Conservation (phyloP, 805 yeast genomes). For the Yarrowia alimentaria region DNA sequence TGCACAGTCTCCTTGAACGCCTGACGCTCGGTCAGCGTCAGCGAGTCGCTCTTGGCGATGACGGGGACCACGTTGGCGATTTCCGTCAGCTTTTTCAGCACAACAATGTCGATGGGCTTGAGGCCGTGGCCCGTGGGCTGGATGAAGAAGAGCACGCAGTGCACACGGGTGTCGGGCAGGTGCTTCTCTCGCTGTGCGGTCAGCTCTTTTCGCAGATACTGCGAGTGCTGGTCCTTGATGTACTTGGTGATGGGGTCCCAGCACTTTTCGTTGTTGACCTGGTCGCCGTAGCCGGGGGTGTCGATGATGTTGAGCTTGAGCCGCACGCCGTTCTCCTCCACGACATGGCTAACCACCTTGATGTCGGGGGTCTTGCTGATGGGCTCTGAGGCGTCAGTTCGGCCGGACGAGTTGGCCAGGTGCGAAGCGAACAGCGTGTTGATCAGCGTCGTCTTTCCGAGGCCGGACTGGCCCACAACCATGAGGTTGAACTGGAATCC, state of each 20-base stretch:
- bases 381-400: conserved; percentile 65
- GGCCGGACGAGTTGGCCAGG: conserved; percentile 70
- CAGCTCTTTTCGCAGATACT: conserved; percentile 85
- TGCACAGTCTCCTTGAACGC: conserved; percentile 71
- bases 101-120: conserved; percentile 75
- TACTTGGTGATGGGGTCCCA: conserved; percentile 96
- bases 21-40: conserved; percentile 81
- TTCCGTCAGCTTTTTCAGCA: conserved; percentile 79
- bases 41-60: conserved; percentile 88
- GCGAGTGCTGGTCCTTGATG: conserved; percentile 92
- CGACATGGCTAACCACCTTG: conserved; percentile 44
- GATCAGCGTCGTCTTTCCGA: conserved; percentile 89
- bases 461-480: conserved; percentile 88
- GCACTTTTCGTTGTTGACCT: conserved; percentile 88
- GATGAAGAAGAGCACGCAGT: conserved; percentile 85
- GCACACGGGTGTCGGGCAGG: conserved; percentile 87
- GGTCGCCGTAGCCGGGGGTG: conserved; percentile 98
- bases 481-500: conserved; percentile 94
- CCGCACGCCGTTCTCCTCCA: conserved; percentile 83
- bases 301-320: conserved; percentile 86
- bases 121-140: conserved; percentile 88
- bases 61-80: conserved; percentile 93
- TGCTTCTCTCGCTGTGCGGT: conserved; percentile 87
- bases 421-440: conserved; percentile 88
- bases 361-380: conserved; percentile 85